Conservation (phyloP, 257 asterid genomes). For the Phtheirospermum japonicum region DNA sequence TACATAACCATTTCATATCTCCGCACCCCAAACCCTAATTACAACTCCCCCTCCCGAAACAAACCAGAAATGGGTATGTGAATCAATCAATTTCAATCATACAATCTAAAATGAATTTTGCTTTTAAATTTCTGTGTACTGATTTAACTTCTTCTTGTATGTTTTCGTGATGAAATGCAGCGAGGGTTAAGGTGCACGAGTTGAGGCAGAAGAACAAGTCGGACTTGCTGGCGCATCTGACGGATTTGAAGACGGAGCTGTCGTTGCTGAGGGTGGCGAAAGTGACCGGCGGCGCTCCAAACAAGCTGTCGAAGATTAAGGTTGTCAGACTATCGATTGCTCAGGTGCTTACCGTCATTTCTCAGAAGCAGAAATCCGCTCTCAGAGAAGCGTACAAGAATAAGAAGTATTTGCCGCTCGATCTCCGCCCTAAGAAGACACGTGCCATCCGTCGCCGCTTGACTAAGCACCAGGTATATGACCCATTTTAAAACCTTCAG, state of each 20-base stretch:
- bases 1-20: neutral
- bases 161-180: neutral
- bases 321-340: conserved; percentile 46
- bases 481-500: neutral
- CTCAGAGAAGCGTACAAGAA: conserved; percentile 53
- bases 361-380: conserved; percentile 57
- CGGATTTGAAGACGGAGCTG: conserved; percentile 59
- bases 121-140: neutral
- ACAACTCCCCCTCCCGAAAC: neutral
- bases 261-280: conserved; percentile 59
- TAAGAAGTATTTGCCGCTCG: conserved; percentile 25
- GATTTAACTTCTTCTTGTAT: neutral
- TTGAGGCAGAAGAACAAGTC: conserved; percentile 48
- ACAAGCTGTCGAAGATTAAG: conserved; percentile 14
- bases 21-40: neutral
- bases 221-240: conserved; percentile 50
- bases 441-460: conserved; percentile 1
- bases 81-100: too few relatives aligned
- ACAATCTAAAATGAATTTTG: neutral
- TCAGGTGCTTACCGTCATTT: conserved; percentile 60
- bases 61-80: conserved; percentile 27
- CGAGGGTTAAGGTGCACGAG: conserved; percentile 59
- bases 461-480: conserved; percentile 4
- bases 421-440: neutral
- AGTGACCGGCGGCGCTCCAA: conserved; percentile 42